Evolutionary conservation across 768 basidiomycete species (phyloP).

Genomic region (Lanmaoa pseudosensibilis): DNA sequence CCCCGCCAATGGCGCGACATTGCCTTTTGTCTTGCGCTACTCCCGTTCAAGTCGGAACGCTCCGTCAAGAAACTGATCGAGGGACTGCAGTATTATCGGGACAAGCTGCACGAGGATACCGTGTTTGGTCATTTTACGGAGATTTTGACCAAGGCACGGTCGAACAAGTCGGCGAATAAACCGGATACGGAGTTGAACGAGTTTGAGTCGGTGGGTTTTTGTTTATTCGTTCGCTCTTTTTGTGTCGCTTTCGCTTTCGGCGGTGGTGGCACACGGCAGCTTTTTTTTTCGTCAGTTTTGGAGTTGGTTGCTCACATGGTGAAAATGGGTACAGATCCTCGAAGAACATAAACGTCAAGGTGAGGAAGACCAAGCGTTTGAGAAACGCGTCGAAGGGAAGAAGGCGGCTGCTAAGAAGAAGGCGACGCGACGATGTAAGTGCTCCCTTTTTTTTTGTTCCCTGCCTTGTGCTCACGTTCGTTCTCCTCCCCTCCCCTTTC

Average conservation of each 20-base stretch:
- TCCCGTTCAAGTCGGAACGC: slow-evolving; percentile 96
- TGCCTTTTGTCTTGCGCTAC: slow-evolving; percentile 88
- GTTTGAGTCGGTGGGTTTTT: slow-evolving; percentile 75
- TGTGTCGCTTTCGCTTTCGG: too few relatives aligned
- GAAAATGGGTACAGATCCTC: slow-evolving; percentile 70
- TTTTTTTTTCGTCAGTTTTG: too few relatives aligned
- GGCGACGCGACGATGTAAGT: slow-evolving; percentile 51
- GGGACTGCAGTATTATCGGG: slow-evolving; percentile 87
- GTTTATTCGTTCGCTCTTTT: too few relatives aligned
- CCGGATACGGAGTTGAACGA: slow-evolving; percentile 93
- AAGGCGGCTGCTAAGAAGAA: slow-evolving; percentile 77
- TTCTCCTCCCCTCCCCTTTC: too few relatives aligned
- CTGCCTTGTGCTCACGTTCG: not conserved
- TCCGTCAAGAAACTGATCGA: slow-evolving; percentile 97
- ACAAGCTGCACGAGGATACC: slow-evolving; percentile 86
- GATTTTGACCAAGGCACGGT: slow-evolving; percentile 88
- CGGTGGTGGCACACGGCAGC: too few relatives aligned
- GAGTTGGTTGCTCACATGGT: slow-evolving; percentile 6
- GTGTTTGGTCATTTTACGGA: slow-evolving; percentile 85
- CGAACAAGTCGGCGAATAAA: slow-evolving; percentile 89
- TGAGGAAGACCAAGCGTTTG: slow-evolving; percentile 86
- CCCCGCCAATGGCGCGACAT: slow-evolving; percentile 97
- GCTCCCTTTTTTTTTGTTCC: not conserved
- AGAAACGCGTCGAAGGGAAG: slow-evolving; percentile 82
- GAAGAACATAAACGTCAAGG: slow-evolving; percentile 83